phyloP scores from a whole-genome alignment of 2,329 filamentous ascomycete species.

The Stromatinia cepivora region DNA sequence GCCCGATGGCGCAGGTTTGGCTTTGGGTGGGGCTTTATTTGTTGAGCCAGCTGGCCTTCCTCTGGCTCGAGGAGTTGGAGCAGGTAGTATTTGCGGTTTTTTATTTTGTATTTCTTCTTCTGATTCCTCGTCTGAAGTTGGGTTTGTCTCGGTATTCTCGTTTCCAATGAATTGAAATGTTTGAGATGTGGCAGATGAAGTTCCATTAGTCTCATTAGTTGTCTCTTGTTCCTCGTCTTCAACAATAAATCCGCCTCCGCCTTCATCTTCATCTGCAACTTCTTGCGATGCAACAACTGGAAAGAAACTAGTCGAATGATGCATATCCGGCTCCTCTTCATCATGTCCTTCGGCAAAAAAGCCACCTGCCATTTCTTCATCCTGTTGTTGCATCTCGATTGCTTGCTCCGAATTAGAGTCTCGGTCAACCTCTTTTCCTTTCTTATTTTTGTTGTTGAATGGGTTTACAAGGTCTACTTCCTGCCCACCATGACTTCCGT shows the following conservation, averaged over 20 bases:
- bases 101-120: constrained; percentile 29
- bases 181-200: constrained; percentile 17
- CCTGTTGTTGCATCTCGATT: constrained; percentile 40
- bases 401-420: constrained; percentile 33
- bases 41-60: constrained; percentile 29
- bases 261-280: constrained; percentile 29
- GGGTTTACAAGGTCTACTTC: constrained; percentile 57
- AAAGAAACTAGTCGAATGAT: constrained; percentile 36
- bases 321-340: constrained; percentile 44
- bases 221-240: constrained; percentile 31
- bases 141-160: constrained; percentile 22
- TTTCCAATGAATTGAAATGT: constrained; percentile 32
- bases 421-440: constrained; percentile 32
- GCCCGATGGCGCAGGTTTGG: constrained; percentile 20
- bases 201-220: not conserved
- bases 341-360: constrained; percentile 60
- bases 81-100: constrained; percentile 13
- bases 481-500: constrained; percentile 60
- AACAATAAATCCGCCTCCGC: constrained; percentile 36
- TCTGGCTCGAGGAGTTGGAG: constrained; percentile 27
- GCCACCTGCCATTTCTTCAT: constrained; percentile 59
- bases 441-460: constrained; percentile 47
- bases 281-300: constrained; percentile 36
- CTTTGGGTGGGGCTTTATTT: constrained; percentile 21
- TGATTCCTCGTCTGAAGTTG: constrained; percentile 7